These are phyloP conservation scores for Kwoniella sp. DNA, from an alignment of 768 basidiomycete species.

Conservation along the genomic window DNA sequence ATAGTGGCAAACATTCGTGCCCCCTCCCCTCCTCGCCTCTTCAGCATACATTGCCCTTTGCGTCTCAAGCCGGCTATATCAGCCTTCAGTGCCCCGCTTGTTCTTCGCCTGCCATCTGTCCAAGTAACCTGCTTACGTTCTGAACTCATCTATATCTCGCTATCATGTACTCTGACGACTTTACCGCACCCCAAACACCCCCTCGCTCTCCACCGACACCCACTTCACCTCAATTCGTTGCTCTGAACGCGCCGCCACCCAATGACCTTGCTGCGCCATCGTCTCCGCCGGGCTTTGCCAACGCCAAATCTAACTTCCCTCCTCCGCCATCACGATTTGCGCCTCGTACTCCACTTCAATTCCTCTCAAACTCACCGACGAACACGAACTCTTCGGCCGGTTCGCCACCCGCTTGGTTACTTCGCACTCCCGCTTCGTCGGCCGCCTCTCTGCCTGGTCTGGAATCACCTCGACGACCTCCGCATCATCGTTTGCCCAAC, in stretches of 20 bases:
- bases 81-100: background rate
- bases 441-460: conserved; percentile 15
- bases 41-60: background rate
- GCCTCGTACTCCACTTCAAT: conserved; percentile 43
- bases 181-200: background rate
- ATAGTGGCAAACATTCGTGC: background rate
- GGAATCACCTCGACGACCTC: conserved; percentile 20
- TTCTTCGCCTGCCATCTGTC: background rate
- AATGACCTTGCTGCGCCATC: background rate
- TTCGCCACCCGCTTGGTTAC: conserved; percentile 13
- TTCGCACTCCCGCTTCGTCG: conserved; percentile 25
- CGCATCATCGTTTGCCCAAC: conserved; percentile 7
- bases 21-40: background rate
- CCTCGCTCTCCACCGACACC: background rate
- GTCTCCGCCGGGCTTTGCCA: background rate
- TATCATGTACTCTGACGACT: background rate
- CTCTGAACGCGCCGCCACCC: conserved; percentile 1
- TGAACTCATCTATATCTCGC: background rate
- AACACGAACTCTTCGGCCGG: conserved; percentile 18
- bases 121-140: background rate
- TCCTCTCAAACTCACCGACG: conserved; percentile 30
- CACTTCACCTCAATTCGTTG: background rate
- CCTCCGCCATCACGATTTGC: conserved; percentile 26
- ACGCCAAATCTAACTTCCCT: conserved; percentile 15
- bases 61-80: background rate